phyloP scores from a whole-genome alignment of 208 protist species.

The Herpetomonas samuelpessoai region DNA sequence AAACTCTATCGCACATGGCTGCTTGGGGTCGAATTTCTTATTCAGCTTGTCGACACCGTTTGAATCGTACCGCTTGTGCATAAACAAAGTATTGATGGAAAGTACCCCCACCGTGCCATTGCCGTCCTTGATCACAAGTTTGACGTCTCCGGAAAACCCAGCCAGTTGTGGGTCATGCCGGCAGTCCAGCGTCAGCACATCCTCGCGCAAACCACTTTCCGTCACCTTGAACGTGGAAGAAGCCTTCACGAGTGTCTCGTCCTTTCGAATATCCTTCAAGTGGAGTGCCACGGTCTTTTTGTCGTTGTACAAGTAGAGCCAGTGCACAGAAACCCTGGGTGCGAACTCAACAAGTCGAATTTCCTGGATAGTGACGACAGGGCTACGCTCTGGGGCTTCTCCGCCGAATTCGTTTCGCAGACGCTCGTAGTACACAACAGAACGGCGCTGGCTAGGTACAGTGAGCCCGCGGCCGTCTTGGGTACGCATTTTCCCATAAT shows the following conservation, averaged over 20 bases:
- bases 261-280: slow-evolving; percentile 6
- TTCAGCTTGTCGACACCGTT: slow-evolving; percentile 40
- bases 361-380: slow-evolving; percentile 21
- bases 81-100: slow-evolving; percentile 47
- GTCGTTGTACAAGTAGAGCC: slow-evolving; percentile 12
- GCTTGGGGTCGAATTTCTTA: slow-evolving; percentile 25
- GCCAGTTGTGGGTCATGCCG: slow-evolving; percentile 12
- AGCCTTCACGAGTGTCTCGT: neutral
- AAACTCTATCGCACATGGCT: slow-evolving; percentile 13
- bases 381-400: slow-evolving; percentile 27
- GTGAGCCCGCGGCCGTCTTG: slow-evolving; percentile 85
- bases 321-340: slow-evolving; percentile 18
- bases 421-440: slow-evolving; percentile 65
- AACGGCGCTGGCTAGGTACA: slow-evolving; percentile 76
- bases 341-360: slow-evolving; percentile 25
- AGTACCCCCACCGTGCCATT: slow-evolving; percentile 28
- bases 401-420: slow-evolving; percentile 37
- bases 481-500: slow-evolving; percentile 77
- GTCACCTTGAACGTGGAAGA: slow-evolving; percentile 5
- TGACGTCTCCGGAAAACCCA: slow-evolving; percentile 22
- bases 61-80: slow-evolving; percentile 30
- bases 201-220: slow-evolving; percentile 10
- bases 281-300: slow-evolving; percentile 10
- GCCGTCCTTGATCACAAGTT: slow-evolving; percentile 26
- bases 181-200: slow-evolving; percentile 13